Conservation (phyloP, 176 grass and related monocot genomes). For the Elaeis guineensis region DNA sequence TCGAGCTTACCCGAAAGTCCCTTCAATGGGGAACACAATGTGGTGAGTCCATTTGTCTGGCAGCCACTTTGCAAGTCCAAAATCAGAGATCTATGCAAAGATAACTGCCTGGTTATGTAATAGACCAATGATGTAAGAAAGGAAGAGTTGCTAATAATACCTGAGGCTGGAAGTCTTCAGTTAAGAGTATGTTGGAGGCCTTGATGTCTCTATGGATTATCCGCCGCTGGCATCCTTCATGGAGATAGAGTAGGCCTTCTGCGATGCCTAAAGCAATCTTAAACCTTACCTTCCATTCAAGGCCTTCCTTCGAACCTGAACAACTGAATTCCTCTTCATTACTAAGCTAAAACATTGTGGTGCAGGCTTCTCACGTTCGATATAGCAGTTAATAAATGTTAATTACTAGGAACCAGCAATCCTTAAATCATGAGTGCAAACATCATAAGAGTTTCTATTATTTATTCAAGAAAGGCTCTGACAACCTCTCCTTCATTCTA, state of each 20-base stretch:
- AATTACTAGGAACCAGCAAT: too few species aligned
- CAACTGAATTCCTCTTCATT: conserved; percentile 30
- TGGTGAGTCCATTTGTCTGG: conserved; percentile 78
- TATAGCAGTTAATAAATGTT: too few species aligned
- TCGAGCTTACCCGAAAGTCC: conserved; percentile 80
- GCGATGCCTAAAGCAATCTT: conserved; percentile 73
- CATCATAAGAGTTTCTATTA: too few species aligned
- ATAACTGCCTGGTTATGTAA: conserved; percentile 5
- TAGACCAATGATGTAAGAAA: conserved; percentile 2
- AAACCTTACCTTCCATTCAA: conserved; percentile 79
- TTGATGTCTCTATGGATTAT: conserved; percentile 99
- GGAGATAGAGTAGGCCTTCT: conserved; percentile 87
- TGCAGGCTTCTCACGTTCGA: neutral
- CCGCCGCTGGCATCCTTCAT: conserved; percentile 83
- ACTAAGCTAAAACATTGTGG: conserved; percentile 5
- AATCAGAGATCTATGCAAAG: conserved; percentile 82
- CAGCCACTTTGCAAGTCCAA: conserved; percentile 98
- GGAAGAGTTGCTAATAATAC: conserved; percentile 23
- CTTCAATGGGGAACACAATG: conserved; percentile 94
- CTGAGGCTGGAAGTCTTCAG: conserved; percentile 92
- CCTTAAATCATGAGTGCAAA: too few species aligned
- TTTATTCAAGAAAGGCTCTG: too few species aligned
- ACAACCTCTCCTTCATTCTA: too few species aligned
- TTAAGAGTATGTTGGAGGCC: conserved; percentile 96
- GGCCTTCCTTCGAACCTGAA: conserved; percentile 68